Percentiles rank a stretch among this genome's conserved stretches.
These are phyloP conservation scores for Coemansia sp. DNA, from an alignment of 192 early-diverging fungal genomes.

Conservation along the genomic window DNA sequence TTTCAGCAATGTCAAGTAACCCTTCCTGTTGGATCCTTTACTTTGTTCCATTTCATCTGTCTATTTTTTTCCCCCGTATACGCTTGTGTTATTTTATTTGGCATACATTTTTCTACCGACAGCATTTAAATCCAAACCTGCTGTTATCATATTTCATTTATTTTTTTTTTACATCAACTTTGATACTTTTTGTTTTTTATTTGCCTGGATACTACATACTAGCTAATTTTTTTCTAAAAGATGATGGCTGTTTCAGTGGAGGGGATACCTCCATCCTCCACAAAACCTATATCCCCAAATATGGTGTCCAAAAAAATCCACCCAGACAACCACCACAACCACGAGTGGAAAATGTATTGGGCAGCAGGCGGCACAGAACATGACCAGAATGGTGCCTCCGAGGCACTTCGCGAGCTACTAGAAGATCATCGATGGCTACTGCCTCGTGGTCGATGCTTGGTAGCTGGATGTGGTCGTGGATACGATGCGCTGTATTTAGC, in stretches of 20 bases:
- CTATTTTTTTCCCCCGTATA: not conserved
- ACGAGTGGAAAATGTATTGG: conserved; percentile 40
- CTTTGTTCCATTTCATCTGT: not conserved
- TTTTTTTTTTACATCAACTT: not conserved
- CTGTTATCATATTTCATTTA: not conserved
- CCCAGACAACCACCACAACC: not conserved
- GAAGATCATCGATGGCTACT: conserved; percentile 46
- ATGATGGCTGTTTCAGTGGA: conserved; percentile 45
- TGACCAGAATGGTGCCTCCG: conserved; percentile 25
- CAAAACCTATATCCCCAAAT: not conserved
- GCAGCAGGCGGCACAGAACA: conserved; percentile 12
- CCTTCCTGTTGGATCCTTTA: not conserved
- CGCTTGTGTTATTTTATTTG: not conserved
- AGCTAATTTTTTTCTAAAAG: not conserved
- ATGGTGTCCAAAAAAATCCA: conserved; percentile 1
- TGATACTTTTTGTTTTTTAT: not conserved
- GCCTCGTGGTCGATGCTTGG: conserved; percentile 45
- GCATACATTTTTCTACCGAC: not conserved
- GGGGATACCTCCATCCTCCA: conserved; percentile 8
- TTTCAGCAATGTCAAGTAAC: conserved; percentile 9
- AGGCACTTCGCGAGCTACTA: conserved; percentile 43
- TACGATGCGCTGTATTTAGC: conserved; percentile 76
- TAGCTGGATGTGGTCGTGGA: conserved; percentile 56
- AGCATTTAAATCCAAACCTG: not conserved
- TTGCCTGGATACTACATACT: not conserved